Conservation (phyloP, 495 filamentous ascomycete species). For the Aspergillus conjunctus region DNA sequence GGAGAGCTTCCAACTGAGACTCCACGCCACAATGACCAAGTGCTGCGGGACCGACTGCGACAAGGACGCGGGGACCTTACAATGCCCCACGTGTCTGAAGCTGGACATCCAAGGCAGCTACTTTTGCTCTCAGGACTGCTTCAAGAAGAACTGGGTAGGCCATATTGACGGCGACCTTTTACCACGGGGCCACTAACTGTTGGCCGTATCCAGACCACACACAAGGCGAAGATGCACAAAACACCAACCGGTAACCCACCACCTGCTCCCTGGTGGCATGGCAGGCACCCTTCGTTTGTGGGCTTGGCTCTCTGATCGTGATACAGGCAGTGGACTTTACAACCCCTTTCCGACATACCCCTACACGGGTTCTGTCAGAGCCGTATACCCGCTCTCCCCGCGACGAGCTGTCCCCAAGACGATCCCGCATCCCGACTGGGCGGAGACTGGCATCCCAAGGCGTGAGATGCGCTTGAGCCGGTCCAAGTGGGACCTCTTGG, state of each 20-base stretch:
- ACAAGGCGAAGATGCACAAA: slow-evolving; percentile 88
- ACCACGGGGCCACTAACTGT: not conserved
- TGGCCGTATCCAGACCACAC: slow-evolving; percentile 57
- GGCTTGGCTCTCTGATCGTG: slow-evolving; percentile 60
- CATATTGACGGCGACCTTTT: slow-evolving; percentile 21
- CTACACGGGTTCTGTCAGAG: slow-evolving; percentile 82
- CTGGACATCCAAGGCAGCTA: slow-evolving; percentile 78
- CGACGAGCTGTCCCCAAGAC: slow-evolving; percentile 70
- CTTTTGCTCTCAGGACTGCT: slow-evolving; percentile 98
- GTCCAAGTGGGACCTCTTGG: slow-evolving; percentile 76
- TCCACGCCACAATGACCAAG: no score
- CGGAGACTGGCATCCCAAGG: slow-evolving; percentile 77
- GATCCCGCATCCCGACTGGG: slow-evolving; percentile 84
- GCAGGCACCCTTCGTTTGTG: slow-evolving; percentile 79
- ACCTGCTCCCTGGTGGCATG: slow-evolving; percentile 49
- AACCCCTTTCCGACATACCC: slow-evolving; percentile 87
- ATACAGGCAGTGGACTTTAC: slow-evolving; percentile 75
- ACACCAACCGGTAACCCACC: slow-evolving; percentile 65
- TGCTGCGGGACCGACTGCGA: slow-evolving; percentile 79
- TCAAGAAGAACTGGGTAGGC: slow-evolving; percentile 97
- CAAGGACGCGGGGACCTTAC: slow-evolving; percentile 78
- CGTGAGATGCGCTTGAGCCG: slow-evolving; percentile 69
- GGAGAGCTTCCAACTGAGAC: no score
- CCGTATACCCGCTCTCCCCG: slow-evolving; percentile 85
- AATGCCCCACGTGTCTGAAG: slow-evolving; percentile 94